These are phyloP conservation scores for Xylariaceae sp. DNA, from an alignment of 2,329 filamentous ascomycete genomes.

Conservation along the genomic window DNA sequence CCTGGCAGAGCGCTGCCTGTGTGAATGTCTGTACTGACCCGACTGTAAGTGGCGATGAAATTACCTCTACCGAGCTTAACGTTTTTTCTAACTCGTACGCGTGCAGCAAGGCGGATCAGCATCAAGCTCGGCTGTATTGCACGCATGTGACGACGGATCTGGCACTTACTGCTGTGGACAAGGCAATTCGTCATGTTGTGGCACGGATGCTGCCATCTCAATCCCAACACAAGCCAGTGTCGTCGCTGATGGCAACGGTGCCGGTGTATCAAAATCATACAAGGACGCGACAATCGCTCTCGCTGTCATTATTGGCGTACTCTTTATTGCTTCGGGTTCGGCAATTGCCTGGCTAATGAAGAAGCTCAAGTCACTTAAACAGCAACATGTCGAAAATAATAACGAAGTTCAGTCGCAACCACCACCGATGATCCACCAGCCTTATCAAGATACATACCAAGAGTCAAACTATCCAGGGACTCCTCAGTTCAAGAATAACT, in stretches of 20 bases:
- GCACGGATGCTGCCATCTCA: slow-evolving; percentile 22
- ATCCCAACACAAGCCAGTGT: slow-evolving; percentile 24
- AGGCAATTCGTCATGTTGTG: slow-evolving; percentile 29
- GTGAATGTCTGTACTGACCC: slow-evolving; percentile 29
- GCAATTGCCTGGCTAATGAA: slow-evolving; percentile 19
- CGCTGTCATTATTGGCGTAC: slow-evolving; percentile 22
- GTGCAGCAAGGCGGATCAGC: slow-evolving; percentile 25
- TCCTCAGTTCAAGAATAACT: slow-evolving; percentile 8
- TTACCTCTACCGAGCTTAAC: too few relatives aligned
- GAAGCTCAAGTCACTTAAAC: slow-evolving; percentile 22
- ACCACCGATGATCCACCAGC: not conserved
- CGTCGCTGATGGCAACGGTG: slow-evolving; percentile 27
- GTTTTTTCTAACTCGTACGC: not conserved
- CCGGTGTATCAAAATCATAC: slow-evolving; percentile 13
- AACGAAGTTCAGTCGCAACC: slow-evolving; percentile 1
- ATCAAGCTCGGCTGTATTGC: slow-evolving; percentile 26
- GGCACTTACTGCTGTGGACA: slow-evolving; percentile 32
- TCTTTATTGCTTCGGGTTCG: slow-evolving; percentile 12
- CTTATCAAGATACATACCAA: slow-evolving; percentile 11
- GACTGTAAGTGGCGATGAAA: slow-evolving; percentile 9
- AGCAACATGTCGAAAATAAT: slow-evolving; percentile 12
- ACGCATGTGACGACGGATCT: slow-evolving; percentile 27
- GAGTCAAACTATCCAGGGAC: not conserved
- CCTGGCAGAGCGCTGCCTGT: slow-evolving; percentile 32
- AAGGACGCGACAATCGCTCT: slow-evolving; percentile 27